These are phyloP conservation scores for Morella rubra DNA, from an alignment of 306 rosid genomes.

Conservation along the genomic window DNA sequence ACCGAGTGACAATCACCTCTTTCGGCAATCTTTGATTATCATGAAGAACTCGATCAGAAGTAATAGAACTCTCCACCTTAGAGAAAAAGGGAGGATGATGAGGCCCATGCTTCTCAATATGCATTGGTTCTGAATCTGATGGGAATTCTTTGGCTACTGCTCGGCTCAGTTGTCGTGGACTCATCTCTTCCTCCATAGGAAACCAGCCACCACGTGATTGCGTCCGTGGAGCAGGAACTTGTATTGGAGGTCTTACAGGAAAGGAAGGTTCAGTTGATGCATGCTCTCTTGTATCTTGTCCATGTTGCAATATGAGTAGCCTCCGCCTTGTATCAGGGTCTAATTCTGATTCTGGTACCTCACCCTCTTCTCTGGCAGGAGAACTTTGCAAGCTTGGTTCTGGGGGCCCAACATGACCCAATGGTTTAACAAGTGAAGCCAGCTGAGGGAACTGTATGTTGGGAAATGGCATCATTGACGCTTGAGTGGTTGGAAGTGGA, in stretches of 20 bases:
- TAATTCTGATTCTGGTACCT: slow-evolving; percentile 96
- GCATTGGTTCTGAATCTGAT: slow-evolving; percentile 65
- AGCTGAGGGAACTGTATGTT: slow-evolving; percentile 59
- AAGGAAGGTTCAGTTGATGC: slow-evolving; percentile 67
- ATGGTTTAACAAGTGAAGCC: slow-evolving; percentile 54
- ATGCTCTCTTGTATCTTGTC: slow-evolving; percentile 87
- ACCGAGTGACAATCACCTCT: slow-evolving; percentile 55
- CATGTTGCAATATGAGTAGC: slow-evolving; percentile 98
- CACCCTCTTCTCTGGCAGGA: slow-evolving; percentile 99
- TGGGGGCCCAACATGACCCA: slow-evolving; percentile 50
- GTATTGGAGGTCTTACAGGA: slow-evolving; percentile 62
- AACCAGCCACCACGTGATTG: slow-evolving; percentile 76
- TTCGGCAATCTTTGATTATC: slow-evolving; percentile 73
- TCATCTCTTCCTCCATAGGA: slow-evolving; percentile 87
- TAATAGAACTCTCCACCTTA: slow-evolving; percentile 64
- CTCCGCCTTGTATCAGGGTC: slow-evolving; percentile 99
- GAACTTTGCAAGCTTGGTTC: slow-evolving; percentile 84
- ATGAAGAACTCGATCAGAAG: slow-evolving; percentile 70
- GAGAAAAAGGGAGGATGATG: slow-evolving; percentile 69
- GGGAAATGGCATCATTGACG: slow-evolving; percentile 46
- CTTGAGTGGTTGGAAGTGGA: slow-evolving; percentile 57
- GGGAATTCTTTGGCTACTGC: slow-evolving; percentile 69
- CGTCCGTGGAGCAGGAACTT: slow-evolving; percentile 55
- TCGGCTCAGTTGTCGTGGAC: slow-evolving; percentile 63
- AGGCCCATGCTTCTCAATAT: slow-evolving; percentile 70